A percentile compares a stretch with the other conserved stretches of the same genome.
Conservation (phyloP, 331 rosid species). For the Spiraea crenata region DNA sequence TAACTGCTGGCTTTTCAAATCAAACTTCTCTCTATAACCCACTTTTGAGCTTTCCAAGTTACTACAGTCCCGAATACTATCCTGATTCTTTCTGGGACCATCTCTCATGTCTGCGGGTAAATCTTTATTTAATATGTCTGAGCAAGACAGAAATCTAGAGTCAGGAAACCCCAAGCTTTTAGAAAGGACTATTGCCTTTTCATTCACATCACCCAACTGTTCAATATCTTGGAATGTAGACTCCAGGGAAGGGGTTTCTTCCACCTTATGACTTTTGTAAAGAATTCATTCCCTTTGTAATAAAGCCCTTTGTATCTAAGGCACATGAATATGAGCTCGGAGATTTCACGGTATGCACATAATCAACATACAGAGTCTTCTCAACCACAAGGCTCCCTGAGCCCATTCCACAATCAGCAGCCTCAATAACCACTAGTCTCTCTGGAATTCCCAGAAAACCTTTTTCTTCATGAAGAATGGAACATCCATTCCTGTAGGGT, state of each 20-base stretch:
- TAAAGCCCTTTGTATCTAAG: constrained; percentile 35
- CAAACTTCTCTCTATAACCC: constrained; percentile 23
- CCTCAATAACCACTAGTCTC: constrained; percentile 32
- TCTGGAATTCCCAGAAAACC: constrained; percentile 31
- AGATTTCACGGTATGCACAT: constrained; percentile 40
- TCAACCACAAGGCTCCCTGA: constrained; percentile 51
- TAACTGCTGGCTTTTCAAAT: constrained; percentile 25
- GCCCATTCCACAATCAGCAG: constrained; percentile 31
- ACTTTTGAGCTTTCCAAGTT: constrained; percentile 28
- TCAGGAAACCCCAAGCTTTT: constrained; percentile 39
- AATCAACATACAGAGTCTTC: constrained; percentile 79
- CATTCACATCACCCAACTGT: constrained; percentile 23
- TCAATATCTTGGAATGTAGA: constrained; percentile 43
- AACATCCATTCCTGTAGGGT: constrained; percentile 25
- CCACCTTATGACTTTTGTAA: constrained; percentile 30
- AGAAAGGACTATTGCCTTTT: constrained; percentile 29
- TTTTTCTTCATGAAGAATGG: constrained; percentile 30
- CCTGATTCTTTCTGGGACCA: constrained; percentile 23
- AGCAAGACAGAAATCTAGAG: constrained; percentile 28
- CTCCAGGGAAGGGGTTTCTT: constrained; percentile 26
- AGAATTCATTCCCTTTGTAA: constrained; percentile 20
- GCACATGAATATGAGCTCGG: constrained; percentile 39
- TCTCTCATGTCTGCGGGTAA: constrained; percentile 25
- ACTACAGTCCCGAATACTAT: constrained; percentile 23
- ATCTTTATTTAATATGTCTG: constrained; percentile 29